phyloP scores from a whole-genome alignment of 495 filamentous ascomycete species.

The Eremomyces bilateralis region DNA sequence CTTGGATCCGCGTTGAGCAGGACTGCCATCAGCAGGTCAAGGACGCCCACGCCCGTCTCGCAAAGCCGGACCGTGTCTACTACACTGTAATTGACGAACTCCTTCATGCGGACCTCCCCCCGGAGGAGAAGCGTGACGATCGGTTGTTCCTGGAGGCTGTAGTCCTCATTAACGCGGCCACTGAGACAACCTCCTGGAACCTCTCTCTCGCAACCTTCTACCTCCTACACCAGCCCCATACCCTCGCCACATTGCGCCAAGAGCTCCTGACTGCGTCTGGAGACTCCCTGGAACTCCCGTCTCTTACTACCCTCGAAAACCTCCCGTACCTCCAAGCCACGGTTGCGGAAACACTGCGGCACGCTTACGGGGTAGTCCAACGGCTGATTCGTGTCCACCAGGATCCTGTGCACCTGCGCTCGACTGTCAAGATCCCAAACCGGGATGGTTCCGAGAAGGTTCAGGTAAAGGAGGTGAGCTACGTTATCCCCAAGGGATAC shows the following conservation, averaged over 20 bases:
- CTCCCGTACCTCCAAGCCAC: not conserved
- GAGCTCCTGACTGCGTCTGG: constrained; percentile 8
- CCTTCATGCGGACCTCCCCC: not conserved
- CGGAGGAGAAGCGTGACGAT: not conserved
- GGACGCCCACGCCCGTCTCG: not conserved
- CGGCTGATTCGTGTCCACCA: no score
- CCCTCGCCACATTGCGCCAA: constrained; percentile 6
- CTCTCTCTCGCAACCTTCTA: constrained; percentile 21
- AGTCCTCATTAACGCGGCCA: constrained; percentile 19
- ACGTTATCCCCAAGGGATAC: not conserved
- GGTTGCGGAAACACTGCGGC: not conserved
- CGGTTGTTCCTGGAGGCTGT: constrained; percentile 6
- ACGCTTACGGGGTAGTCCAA: not conserved
- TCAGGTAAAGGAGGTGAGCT: not conserved
- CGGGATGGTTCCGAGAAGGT: no score
- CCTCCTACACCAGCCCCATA: constrained; percentile 10
- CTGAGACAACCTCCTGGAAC: constrained; percentile 23
- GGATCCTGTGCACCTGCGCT: no score
- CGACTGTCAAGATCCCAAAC: no score
- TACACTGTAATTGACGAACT: no score
- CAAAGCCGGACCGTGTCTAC: no score
- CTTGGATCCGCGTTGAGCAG: no score
- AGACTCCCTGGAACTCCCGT: not conserved
- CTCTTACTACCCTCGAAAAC: not conserved
- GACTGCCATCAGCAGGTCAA: not conserved